Conservation (phyloP, 2,329 filamentous ascomycete species). For the Ceratocystis papillata region DNA sequence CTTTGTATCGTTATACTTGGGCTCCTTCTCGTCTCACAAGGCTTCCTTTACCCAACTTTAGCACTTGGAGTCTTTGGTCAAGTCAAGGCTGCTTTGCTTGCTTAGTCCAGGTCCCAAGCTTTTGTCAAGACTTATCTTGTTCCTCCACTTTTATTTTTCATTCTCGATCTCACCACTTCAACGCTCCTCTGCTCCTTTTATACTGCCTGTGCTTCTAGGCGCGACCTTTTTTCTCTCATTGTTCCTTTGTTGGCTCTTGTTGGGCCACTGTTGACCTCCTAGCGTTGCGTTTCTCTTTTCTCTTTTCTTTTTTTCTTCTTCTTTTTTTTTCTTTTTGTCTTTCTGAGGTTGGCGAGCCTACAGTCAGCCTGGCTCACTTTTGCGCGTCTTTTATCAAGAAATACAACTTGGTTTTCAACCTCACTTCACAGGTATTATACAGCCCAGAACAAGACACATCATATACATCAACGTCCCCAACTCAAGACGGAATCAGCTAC, state of each 20-base stretch:
- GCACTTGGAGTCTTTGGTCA: too few relatives aligned
- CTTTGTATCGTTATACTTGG: too few relatives aligned
- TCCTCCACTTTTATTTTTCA: not conserved
- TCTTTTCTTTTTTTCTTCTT: not conserved
- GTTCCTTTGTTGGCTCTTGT: slow-evolving; percentile 5
- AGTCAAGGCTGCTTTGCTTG: not conserved
- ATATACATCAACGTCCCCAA: slow-evolving; percentile 1
- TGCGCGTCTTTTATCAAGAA: not conserved
- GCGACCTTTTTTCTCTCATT: slow-evolving; percentile 7
- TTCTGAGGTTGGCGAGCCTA: not conserved
- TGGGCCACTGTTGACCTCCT: not conserved
- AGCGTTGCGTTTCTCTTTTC: not conserved
- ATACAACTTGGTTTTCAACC: not conserved
- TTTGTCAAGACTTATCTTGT: not conserved
- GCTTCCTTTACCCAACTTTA: not conserved
- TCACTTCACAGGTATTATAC: not conserved
- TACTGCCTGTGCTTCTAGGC: slow-evolving; percentile 14
- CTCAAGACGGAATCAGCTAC: not conserved
- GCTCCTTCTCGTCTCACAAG: not conserved
- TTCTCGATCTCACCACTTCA: slow-evolving; percentile 11
- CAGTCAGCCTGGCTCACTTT: not conserved
- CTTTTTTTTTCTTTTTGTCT: not conserved
- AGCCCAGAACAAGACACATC: not conserved
- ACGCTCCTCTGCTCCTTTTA: slow-evolving; percentile 12
- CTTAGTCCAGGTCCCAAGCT: not conserved